These are phyloP conservation scores for Russula emetica DNA, from an alignment of 768 basidiomycete species.

Conservation along the genomic window DNA sequence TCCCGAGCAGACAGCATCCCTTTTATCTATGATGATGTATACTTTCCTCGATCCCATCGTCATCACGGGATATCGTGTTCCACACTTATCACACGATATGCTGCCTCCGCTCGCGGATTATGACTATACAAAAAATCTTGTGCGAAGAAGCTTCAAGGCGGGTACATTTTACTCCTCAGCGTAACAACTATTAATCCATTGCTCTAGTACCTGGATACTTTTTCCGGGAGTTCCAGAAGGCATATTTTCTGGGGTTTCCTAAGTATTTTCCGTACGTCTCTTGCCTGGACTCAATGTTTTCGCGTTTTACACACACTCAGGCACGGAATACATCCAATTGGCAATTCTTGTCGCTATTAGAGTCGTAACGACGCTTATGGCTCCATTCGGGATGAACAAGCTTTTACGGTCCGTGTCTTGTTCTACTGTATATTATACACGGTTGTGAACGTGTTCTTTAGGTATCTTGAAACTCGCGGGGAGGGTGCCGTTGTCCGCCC, in stretches of 20 bases:
- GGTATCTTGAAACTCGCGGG: constrained; percentile 56
- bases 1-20: constrained; percentile 35
- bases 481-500: constrained; percentile 49
- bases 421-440: neutral
- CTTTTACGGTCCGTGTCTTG: constrained; percentile 32
- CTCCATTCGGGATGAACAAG: constrained; percentile 35
- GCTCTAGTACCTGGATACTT: constrained; percentile 32
- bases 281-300: too few species aligned
- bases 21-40: constrained; percentile 39
- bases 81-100: constrained; percentile 42
- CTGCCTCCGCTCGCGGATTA: constrained; percentile 51
- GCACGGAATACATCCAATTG: constrained; percentile 20
- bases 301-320: constrained; percentile 8
- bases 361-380: constrained; percentile 30
- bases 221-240: constrained; percentile 26
- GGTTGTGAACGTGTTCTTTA: constrained; percentile 27
- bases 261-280: constrained; percentile 27
- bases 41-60: constrained; percentile 54
- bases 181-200: neutral
- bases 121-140: constrained; percentile 37
- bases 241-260: constrained; percentile 33
- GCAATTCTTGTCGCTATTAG: constrained; percentile 11
- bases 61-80: constrained; percentile 40
- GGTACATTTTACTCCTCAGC: constrained; percentile 10
- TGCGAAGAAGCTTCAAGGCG: constrained; percentile 35